Percentiles rank a stretch among this genome's conserved stretches.
These are phyloP conservation scores for Neurospora sp. DNA, from an alignment of 495 filamentous ascomycete species.

Conservation along the genomic window DNA sequence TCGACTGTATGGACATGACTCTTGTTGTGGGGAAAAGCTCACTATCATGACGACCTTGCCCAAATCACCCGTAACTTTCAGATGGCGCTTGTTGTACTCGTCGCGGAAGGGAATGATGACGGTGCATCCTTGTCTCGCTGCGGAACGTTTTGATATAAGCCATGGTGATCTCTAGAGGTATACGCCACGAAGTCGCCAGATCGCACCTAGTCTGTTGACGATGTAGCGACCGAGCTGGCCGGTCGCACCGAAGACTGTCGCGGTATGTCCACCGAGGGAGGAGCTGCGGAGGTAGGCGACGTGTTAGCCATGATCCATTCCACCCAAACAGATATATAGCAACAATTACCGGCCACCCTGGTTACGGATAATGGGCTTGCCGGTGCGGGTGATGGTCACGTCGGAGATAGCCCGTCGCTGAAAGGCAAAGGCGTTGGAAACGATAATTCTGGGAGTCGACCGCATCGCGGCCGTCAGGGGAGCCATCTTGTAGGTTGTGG, in stretches of 20 bases:
- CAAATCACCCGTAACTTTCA: conserved; percentile 91
- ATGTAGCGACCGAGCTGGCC: conserved; percentile 96
- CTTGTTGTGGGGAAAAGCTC: conserved; percentile 6
- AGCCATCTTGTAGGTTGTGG: conserved; percentile 33
- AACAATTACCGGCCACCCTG: conserved; percentile 69
- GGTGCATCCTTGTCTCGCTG: conserved; percentile 83
- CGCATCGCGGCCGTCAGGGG: conserved; percentile 39
- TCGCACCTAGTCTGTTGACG: conserved; percentile 82
- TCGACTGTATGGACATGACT: background rate
- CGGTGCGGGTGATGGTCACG: conserved; percentile 74
- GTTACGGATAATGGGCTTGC: conserved; percentile 72
- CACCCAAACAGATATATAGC: conserved; percentile 10
- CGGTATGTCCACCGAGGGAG: conserved; percentile 67
- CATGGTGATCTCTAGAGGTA: conserved; percentile 6
- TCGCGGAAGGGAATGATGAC: conserved; percentile 91
- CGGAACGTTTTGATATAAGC: conserved; percentile 27
- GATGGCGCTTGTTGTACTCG: conserved; percentile 93
- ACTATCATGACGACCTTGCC: conserved; percentile 81
- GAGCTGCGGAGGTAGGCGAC: conserved; percentile 8
- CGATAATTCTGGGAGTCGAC: conserved; percentile 26
- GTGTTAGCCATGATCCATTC: conserved; percentile 8
- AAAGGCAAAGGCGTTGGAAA: conserved; percentile 12
- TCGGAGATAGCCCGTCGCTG: conserved; percentile 56
- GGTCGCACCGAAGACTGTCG: conserved; percentile 95
- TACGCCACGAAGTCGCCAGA: conserved; percentile 1